A percentile compares a stretch with the other conserved stretches of the same genome.
Evolutionary conservation across 169 alveolate species (phyloP).

Genomic region (Prorocentrum cordatum): DNA sequence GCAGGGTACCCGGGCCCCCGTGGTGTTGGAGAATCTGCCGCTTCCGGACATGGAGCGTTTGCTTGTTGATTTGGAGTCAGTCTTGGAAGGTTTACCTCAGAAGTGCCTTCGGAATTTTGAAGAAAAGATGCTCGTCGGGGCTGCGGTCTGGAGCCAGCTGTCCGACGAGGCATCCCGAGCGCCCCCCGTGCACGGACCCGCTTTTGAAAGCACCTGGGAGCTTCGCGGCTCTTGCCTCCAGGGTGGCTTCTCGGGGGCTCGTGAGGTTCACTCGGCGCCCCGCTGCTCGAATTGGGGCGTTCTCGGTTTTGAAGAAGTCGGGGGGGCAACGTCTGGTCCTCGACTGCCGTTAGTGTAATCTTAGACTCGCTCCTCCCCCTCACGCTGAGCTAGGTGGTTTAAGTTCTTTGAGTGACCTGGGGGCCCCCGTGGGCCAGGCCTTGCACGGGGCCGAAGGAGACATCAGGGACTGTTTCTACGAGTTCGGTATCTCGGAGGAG

Average conservation of each 20-base stretch:
- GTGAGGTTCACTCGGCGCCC: not conserved
- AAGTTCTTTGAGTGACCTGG: not conserved
- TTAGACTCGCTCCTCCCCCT: not conserved
- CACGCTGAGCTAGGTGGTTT: not conserved
- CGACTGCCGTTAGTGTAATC: not conserved
- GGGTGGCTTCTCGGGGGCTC: not conserved
- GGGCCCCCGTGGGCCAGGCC: not conserved
- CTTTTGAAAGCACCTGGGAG: not conserved
- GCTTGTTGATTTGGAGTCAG: not conserved
- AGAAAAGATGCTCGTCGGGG: not conserved
- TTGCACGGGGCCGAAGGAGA: not conserved
- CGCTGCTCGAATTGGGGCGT: not conserved
- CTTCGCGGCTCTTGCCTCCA: not conserved
- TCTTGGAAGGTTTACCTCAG: not conserved
- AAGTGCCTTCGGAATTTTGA: not conserved
- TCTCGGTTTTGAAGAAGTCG: not conserved
- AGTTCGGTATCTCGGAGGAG: not conserved
- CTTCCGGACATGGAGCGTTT: not conserved
- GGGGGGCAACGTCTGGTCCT: not conserved
- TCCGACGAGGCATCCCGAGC: not conserved
- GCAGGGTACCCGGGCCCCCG: not conserved
- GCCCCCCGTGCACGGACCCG: not conserved
- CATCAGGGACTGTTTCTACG: constrained; percentile 12
- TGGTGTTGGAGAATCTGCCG: not conserved
- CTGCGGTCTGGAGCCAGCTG: not conserved